A percentile compares a stretch with the other conserved stretches of the same genome.
phyloP scores from a whole-genome alignment of 1,284 basidiomycete species.

The Ganoderma lingzhi region DNA sequence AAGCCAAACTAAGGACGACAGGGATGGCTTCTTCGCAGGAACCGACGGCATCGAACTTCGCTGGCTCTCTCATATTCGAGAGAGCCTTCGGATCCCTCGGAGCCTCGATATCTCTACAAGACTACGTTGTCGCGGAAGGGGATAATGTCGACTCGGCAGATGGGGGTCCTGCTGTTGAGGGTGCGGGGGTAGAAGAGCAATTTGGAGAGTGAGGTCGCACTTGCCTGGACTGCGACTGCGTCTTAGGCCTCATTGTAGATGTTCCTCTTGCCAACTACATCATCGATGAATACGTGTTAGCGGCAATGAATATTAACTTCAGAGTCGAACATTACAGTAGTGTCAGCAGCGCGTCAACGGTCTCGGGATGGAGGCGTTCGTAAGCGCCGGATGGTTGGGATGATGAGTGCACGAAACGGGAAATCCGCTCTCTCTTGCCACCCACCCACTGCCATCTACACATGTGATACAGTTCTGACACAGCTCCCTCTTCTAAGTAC shows the following conservation, averaged over 20 bases:
- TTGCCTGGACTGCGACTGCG: no score
- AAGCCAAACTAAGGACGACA: not conserved
- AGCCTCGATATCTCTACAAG: not conserved
- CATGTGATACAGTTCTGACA: conserved; percentile 42
- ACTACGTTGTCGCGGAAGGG: not conserved
- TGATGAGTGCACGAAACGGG: not conserved
- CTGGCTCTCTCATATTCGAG: not conserved
- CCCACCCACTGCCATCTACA: not conserved
- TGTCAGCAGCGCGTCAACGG: no score
- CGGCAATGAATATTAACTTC: no score
- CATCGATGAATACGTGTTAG: no score
- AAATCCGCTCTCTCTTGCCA: not conserved
- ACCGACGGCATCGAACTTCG: not conserved
- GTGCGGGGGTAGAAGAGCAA: no score
- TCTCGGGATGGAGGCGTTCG: no score
- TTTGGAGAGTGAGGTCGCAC: no score
- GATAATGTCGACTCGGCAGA: no score
- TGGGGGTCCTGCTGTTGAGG: no score
- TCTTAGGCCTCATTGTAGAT: no score
- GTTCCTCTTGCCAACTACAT: no score
- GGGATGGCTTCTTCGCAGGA: not conserved
- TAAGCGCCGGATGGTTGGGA: not conserved
- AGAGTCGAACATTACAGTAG: no score
- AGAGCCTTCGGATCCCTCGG: not conserved
- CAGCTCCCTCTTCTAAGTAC: conserved; percentile 13